Conservation (phyloP, 2,329 filamentous ascomycete species). For the Boeremia exigua region DNA sequence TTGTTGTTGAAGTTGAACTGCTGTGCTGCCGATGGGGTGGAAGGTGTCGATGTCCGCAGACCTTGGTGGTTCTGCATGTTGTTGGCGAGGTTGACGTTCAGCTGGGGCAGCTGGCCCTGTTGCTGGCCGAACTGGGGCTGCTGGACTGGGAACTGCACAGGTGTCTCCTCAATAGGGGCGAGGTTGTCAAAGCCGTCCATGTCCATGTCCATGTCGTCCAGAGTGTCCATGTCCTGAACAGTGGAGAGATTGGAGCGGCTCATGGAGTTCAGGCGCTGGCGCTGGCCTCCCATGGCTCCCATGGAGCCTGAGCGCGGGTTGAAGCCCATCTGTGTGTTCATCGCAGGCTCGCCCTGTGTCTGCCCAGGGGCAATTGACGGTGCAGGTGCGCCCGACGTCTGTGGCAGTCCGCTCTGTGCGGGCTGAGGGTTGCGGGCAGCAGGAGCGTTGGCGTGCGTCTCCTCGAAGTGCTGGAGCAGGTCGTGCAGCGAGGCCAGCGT, state of each 20-base stretch:
- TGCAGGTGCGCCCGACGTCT: slow-evolving; percentile 33
- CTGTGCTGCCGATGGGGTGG: slow-evolving; percentile 75
- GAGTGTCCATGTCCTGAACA: slow-evolving; percentile 73
- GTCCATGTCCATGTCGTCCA: slow-evolving; percentile 97
- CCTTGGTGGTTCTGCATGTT: slow-evolving; percentile 73
- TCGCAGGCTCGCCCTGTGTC: slow-evolving; percentile 45
- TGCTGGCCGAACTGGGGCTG: slow-evolving; percentile 62
- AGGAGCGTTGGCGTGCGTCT: slow-evolving; percentile 80
- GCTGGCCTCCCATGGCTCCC: slow-evolving; percentile 41
- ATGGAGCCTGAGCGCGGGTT: slow-evolving; percentile 49
- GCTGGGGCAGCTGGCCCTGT: slow-evolving; percentile 67
- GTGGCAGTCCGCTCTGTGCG: slow-evolving; percentile 51
- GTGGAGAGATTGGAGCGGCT: slow-evolving; percentile 50
- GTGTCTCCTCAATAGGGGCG: slow-evolving; percentile 70
- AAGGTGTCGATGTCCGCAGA: slow-evolving; percentile 82
- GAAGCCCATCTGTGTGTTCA: slow-evolving; percentile 47
- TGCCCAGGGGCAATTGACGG: slow-evolving; percentile 54
- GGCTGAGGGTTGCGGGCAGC: slow-evolving; percentile 58
- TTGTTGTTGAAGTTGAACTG: slow-evolving; percentile 84
- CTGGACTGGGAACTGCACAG: slow-evolving; percentile 65
- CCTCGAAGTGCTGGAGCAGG: slow-evolving; percentile 94
- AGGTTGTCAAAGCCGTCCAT: slow-evolving; percentile 81
- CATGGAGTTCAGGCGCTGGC: slow-evolving; percentile 50
- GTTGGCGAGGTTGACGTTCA: slow-evolving; percentile 82
- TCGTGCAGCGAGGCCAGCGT: slow-evolving; percentile 92